Conservation (phyloP, 1,139 yeast species). For the Meyerozyma guilliermondii region DNA sequence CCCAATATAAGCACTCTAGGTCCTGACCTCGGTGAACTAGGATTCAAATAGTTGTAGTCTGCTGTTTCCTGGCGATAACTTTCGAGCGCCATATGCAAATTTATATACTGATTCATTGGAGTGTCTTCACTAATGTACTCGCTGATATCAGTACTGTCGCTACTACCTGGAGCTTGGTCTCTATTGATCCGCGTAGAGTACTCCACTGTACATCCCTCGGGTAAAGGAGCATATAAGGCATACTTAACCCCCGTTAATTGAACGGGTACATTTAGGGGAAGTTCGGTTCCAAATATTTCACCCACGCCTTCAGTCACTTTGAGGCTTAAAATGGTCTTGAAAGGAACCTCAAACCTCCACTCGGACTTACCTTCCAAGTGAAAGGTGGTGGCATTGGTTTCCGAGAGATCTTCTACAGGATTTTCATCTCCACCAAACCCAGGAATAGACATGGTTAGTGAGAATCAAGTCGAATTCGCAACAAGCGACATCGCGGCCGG, state of each 20-base stretch:
- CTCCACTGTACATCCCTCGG: constrained; percentile 44
- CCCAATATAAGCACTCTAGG: constrained; percentile 79
- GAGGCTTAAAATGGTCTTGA: constrained; percentile 50
- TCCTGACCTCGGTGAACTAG: constrained; percentile 23
- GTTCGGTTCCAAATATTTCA: constrained; percentile 90
- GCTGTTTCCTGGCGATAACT: constrained; percentile 42
- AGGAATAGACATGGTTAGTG: constrained; percentile 12
- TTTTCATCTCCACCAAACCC: constrained; percentile 13
- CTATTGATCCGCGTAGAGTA: constrained; percentile 46
- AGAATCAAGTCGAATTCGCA: neutral
- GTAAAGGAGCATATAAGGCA: constrained; percentile 56
- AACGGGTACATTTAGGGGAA: constrained; percentile 67
- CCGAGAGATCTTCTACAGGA: constrained; percentile 3
- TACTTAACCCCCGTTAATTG: constrained; percentile 53
- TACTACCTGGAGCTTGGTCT: constrained; percentile 33
- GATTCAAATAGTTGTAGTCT: constrained; percentile 15
- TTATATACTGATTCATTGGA: constrained; percentile 57
- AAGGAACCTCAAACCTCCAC: constrained; percentile 80
- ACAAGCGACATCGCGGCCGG: constrained; percentile 15
- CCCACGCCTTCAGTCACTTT: constrained; percentile 66
- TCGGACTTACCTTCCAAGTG: constrained; percentile 50
- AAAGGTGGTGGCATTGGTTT: constrained; percentile 9
- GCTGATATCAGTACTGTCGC: constrained; percentile 29
- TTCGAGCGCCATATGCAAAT: constrained; percentile 75
- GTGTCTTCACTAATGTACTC: constrained; percentile 73